A percentile compares a stretch with the other conserved stretches of the same genome.
Evolutionary conservation across 1,284 basidiomycete species (phyloP).

Genomic region (Chalciporus piperatoides): DNA sequence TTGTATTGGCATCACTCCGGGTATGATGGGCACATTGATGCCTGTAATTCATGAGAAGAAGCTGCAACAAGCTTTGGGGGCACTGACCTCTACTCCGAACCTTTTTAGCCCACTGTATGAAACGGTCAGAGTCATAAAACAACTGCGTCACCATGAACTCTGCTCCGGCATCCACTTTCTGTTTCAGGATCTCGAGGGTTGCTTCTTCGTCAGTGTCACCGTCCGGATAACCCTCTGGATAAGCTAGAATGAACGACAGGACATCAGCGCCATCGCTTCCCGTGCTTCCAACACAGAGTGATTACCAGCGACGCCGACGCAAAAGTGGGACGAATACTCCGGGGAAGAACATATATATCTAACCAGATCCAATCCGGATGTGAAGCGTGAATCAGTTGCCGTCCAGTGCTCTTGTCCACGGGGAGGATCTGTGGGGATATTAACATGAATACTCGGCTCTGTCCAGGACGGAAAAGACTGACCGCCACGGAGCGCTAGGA

Average conservation of each 20-base stretch:
- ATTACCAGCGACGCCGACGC: conserved; percentile 85
- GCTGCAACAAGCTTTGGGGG: not conserved
- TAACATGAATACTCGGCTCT: not conserved
- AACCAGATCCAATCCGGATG: conserved; percentile 87
- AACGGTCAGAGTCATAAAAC: conserved; percentile 92
- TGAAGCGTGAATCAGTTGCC: conserved; percentile 81
- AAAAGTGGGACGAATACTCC: conserved; percentile 86
- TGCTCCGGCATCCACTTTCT: conserved; percentile 93
- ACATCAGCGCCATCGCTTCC: conserved; percentile 1
- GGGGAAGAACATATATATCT: conserved; percentile 78
- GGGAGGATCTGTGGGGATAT: conserved; percentile 69
- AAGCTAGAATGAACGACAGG: conserved; percentile 48
- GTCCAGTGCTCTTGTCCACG: conserved; percentile 92
- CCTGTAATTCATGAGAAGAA: conserved; percentile 45
- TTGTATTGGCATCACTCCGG: conserved; percentile 98
- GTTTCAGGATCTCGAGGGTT: conserved; percentile 79
- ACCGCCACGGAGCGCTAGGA: conserved; percentile 91
- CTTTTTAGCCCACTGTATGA: conserved; percentile 74
- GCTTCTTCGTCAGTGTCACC: conserved; percentile 56
- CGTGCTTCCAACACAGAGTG: conserved; percentile 6
- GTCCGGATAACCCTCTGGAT: conserved; percentile 90
- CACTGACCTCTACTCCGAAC: conserved; percentile 68
- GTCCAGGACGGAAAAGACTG: conserved; percentile 18
- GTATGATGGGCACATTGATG: conserved; percentile 88
- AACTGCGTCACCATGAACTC: conserved; percentile 97